Percentiles rank a stretch among this genome's conserved stretches.
Evolutionary conservation across 305 asterid species (phyloP).

Genomic region (Lippia alba): DNA sequence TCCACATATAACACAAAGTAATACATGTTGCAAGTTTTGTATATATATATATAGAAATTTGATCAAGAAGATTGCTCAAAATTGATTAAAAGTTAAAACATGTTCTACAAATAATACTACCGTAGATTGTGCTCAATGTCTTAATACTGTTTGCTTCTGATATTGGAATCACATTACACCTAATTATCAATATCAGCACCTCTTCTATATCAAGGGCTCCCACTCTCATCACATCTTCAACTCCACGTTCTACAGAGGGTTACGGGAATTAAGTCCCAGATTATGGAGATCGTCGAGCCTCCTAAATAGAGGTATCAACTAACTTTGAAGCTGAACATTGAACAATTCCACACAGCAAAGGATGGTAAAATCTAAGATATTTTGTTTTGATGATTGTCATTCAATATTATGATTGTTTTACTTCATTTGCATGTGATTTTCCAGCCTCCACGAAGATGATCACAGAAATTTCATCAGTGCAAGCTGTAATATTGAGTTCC

Average conservation of each 20-base stretch:
- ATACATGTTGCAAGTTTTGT: too few relatives aligned
- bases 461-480: conserved; percentile 74
- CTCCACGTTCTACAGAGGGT: conserved; percentile 62
- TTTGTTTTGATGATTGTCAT: too few relatives aligned
- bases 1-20: too few relatives aligned
- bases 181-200: conserved; percentile 23
- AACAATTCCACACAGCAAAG: conserved; percentile 61
- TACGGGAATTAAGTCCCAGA: conserved; percentile 59
- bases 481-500: conserved; percentile 79
- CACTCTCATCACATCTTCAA: conserved; percentile 57
- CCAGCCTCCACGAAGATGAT: conserved; percentile 71
- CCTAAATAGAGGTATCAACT: conserved; percentile 72
- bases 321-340: conserved; percentile 66
- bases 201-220: conserved; percentile 62
- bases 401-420: neutral
- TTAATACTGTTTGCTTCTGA: too few relatives aligned
- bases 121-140: too few relatives aligned
- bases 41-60: too few relatives aligned
- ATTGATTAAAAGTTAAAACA: too few relatives aligned
- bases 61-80: too few relatives aligned
- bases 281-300: conserved; percentile 66
- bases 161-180: conserved; percentile 57
- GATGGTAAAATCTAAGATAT: conserved; percentile 35
- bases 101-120: too few relatives aligned
- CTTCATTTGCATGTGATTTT: conserved; percentile 15